Conservation (phyloP, 176 grass and related monocot genomes). For the Cenchrus fungigraminus region DNA sequence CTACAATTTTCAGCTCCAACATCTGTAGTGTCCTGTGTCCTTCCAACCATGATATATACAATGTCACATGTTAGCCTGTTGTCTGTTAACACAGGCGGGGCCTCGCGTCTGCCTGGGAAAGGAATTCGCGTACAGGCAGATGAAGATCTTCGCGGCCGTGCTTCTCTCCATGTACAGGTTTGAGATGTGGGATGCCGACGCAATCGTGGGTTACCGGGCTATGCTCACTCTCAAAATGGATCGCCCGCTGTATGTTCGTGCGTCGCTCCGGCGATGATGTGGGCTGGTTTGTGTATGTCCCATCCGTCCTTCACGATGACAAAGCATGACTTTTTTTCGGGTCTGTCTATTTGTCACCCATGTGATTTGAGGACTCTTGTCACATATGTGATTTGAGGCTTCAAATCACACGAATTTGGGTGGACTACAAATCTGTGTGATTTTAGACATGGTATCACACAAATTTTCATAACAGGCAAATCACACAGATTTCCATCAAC, state of each 20-base stretch:
- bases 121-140: conserved; percentile 86
- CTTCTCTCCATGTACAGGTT: conserved; percentile 70
- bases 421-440: too few relatives aligned
- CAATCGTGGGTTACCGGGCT: conserved; percentile 35
- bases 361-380: too few relatives aligned
- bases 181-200: conserved; percentile 51
- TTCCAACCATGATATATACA: background rate
- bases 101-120: conserved; percentile 87
- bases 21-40: background rate
- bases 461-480: too few relatives aligned
- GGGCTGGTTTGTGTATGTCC: background rate
- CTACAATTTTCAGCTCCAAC: background rate
- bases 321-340: background rate
- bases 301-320: background rate
- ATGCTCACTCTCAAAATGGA: conserved; percentile 73
- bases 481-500: too few relatives aligned
- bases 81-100: conserved; percentile 46
- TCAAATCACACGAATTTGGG: too few relatives aligned
- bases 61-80: background rate
- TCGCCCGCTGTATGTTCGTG: conserved; percentile 47
- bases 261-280: conserved; percentile 28
- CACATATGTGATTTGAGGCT: too few relatives aligned
- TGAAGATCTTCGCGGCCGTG: conserved; percentile 65
- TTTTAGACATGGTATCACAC: too few relatives aligned
- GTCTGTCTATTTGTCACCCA: too few relatives aligned